Base-by-base conservation (phyloP, 2,329 filamentous ascomycete genomes). In the Fusarium beomiforme region DNA sequence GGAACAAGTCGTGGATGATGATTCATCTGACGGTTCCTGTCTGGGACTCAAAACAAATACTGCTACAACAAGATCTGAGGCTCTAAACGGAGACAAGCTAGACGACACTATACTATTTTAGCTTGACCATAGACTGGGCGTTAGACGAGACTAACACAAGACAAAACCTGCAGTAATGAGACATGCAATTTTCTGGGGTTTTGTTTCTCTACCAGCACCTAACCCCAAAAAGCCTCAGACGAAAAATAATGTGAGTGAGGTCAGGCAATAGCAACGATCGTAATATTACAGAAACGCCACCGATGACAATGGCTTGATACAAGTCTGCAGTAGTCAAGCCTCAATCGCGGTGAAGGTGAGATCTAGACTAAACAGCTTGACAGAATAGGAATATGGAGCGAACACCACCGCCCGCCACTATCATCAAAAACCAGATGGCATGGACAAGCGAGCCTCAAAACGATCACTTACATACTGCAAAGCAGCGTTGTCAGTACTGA, bases 331-430 rank as follows among this genome's bases (percentile, higher is more conserved):
- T 62, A 61, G 43, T 43, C 39, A 50, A 58, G 51, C 59, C 43
- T 37, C 66, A 70, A 70, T 70, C 55, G 34, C 53, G 56, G 59
- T 63, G 54, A 72, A 51, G 60, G 34, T 55, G 51, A 55, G 21
- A 70, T 71, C 64, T 71, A 72, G 41, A 42, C 33, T 64, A 57
- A 64, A 34, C 14, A 42, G n/a, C n/a, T 37, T 60, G 44, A 67
- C 70, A 39, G 67, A 73, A 71, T 37, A 59, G 70, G 66, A 51
- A 70, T 68, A 63, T 70, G 57, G 58, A 73, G 62, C 58, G 55
- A 67, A 63, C 54, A 69, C 43, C 64, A 37, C 56, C 56, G 41
- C 47, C 61, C 31, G 50, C 43, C 64, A 49, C 59, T 34, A 42
- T 58, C 54, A 53, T 51, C 47, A 51, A 56, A 34, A 34, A 43